Evolutionary conservation across 73 alveolate genomes (phyloP).

Genomic region (Durusdinium trenchii): DNA sequence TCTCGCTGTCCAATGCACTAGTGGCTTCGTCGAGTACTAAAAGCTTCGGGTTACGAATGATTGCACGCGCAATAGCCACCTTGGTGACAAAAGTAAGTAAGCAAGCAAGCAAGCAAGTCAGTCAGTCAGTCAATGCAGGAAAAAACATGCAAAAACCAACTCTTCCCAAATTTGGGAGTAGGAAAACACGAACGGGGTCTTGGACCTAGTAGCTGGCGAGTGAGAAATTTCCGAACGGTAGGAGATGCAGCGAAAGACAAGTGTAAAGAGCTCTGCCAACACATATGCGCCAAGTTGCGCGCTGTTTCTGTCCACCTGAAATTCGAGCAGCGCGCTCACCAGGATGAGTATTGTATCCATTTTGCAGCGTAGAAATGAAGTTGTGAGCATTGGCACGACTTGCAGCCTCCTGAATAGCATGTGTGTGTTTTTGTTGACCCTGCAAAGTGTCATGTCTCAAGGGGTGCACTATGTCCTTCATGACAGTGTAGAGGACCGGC

Average conservation of each 20-base stretch:
- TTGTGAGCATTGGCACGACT: constrained; percentile 56
- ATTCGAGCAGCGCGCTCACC: constrained; percentile 96
- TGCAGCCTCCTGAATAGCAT: constrained; percentile 25
- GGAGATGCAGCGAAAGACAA: neutral
- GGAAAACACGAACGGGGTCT: neutral
- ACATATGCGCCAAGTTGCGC: too few species aligned
- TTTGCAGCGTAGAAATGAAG: constrained; percentile 34
- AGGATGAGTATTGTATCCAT: constrained; percentile 69
- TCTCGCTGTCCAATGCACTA: constrained; percentile 88
- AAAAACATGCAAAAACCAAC: too few species aligned
- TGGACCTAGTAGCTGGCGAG: neutral
- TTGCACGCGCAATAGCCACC: constrained; percentile 93
- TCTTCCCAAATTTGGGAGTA: too few species aligned
- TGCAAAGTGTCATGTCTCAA: too few species aligned
- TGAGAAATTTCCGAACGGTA: neutral
- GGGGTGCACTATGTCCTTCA: too few species aligned
- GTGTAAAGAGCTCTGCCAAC: too few species aligned
- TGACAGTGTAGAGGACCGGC: too few species aligned
- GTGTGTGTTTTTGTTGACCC: too few species aligned
- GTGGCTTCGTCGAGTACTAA: constrained; percentile 91
- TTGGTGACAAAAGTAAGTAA: too few species aligned
- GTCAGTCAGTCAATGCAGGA: too few species aligned
- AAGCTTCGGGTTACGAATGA: constrained; percentile 79
- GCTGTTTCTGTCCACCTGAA: constrained; percentile 93
- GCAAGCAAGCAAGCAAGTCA: neutral